phyloP scores from a whole-genome alignment of 768 basidiomycete species.

The Sarcodon aspratus region DNA sequence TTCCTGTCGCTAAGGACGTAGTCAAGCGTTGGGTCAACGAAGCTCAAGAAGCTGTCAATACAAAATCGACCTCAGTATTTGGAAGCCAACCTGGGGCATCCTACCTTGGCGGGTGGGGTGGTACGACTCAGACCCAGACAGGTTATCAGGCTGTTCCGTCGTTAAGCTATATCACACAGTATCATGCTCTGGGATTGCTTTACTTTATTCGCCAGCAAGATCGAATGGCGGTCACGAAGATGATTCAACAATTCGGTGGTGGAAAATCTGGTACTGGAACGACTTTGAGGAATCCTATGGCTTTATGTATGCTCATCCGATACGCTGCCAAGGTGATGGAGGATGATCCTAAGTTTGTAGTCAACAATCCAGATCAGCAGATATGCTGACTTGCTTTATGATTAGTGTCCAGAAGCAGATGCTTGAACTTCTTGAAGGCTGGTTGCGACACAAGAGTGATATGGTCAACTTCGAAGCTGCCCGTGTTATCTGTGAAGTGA shows the following conservation, averaged over 20 bases:
- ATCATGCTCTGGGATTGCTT: slow-evolving; percentile 88
- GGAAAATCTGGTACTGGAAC: slow-evolving; percentile 78
- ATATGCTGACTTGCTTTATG: slow-evolving; percentile 2
- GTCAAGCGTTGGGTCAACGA: slow-evolving; percentile 99
- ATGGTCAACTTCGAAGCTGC: slow-evolving; percentile 99
- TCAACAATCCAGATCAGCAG: background rate
- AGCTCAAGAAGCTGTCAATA: slow-evolving; percentile 90
- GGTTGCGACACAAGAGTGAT: slow-evolving; percentile 97
- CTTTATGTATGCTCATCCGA: slow-evolving; percentile 95
- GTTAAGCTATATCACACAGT: slow-evolving; percentile 90
- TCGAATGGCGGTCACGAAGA: slow-evolving; percentile 97
- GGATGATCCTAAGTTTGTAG: slow-evolving; percentile 90
- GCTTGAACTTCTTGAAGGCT: slow-evolving; percentile 87
- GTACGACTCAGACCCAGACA: slow-evolving; percentile 33
- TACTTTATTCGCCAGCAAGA: slow-evolving; percentile 96
- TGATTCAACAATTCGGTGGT: slow-evolving; percentile 95
- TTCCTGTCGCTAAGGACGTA: slow-evolving; percentile 86
- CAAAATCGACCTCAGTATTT: slow-evolving; percentile 72
- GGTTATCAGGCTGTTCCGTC: slow-evolving; percentile 74
- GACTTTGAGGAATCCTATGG: slow-evolving; percentile 90
- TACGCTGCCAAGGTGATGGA: slow-evolving; percentile 99
- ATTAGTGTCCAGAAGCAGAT: slow-evolving; percentile 82
- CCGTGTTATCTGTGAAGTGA: slow-evolving; percentile 95
- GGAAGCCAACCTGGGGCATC: slow-evolving; percentile 30
- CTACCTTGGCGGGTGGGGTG: slow-evolving; percentile 63